Base-by-base conservation (phyloP, 345 rosid species). In the Populus euphratica region DNA sequence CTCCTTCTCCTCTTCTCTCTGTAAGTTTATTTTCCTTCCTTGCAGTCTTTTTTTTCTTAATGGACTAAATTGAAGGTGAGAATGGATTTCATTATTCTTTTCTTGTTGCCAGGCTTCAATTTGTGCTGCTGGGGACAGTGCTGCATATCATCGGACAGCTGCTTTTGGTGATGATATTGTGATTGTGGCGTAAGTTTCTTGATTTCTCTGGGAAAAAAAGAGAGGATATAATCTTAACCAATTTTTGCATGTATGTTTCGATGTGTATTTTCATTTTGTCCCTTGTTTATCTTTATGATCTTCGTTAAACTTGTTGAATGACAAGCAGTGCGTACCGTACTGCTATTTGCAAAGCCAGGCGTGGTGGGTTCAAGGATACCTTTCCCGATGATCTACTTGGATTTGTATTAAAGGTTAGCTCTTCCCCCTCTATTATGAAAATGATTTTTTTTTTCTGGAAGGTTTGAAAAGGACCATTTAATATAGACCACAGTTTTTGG, bases 281-380 rank as follows among this genome's bases (percentile, higher is more conserved):
- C 54, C 52, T 49, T 33, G 31, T 29, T 33, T 17, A 20, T 21
- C 21, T 73, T 76, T 50, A 36, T 25, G 20, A 12, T 76, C 12
- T 52, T 20, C 68, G 56, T 49, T 47, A 10, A 44, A 31, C 65
- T 65, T 39, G 69, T 8, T 39, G 16, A 23, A 70, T 75, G 50
- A 72, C 56, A 43, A 78, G 33, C 87, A 96, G 99, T 74, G 98
- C 97, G 0, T 90, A 90, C 43, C 96, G 98, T 59, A 93, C 98
- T 21, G 94, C 98, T 70, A 90, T 96, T 65, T 93, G 99, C 80
- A 96, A 92, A 80, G 81, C 94, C 7, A 96, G 54, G 86, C 93
- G 97, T 12, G 98, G 99, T 70, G 94, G 96, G 73, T 96, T 93
- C 88, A 96, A 96, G 89, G 97, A 96, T 59, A 92, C 99, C 21